Conservation (phyloP, 2,329 filamentous ascomycete species). For the Sarocladium kiliense region DNA sequence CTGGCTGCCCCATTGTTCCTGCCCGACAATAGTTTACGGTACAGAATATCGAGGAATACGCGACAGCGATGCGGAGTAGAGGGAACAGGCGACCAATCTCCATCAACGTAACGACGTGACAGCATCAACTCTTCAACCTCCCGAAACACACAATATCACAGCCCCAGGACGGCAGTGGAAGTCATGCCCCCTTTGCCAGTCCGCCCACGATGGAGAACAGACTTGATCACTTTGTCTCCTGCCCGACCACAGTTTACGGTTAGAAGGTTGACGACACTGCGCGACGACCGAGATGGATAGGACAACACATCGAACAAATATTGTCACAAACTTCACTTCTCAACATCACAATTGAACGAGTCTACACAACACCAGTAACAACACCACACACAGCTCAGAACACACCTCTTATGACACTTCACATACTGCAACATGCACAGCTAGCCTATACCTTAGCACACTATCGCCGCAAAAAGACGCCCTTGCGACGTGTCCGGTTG, state of each 20-base stretch:
- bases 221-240: too few species aligned
- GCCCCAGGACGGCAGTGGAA: too few species aligned
- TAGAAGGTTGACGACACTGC: too few species aligned
- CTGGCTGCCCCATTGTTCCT: constrained; percentile 5
- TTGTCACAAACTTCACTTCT: constrained; percentile 9
- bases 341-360: constrained; percentile 7
- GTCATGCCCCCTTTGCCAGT: too few species aligned
- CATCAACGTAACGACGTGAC: background rate
- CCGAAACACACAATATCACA: too few species aligned
- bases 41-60: constrained; percentile 9
- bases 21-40: constrained; percentile 8
- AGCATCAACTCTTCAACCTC: too few species aligned
- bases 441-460: constrained; percentile 9
- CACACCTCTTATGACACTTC: constrained; percentile 2
- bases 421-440: constrained; percentile 8
- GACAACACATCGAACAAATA: constrained; percentile 8
- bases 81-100: background rate
- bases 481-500: constrained; percentile 8
- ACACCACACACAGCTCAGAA: constrained; percentile 8
- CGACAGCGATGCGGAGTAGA: constrained; percentile 6
- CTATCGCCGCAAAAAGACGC: constrained; percentile 8
- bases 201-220: too few species aligned
- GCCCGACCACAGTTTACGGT: too few species aligned
- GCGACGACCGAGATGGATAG: background rate
- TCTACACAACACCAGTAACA: constrained; percentile 7